A percentile compares a stretch with the other conserved stretches of the same genome.
Evolutionary conservation across 2,329 filamentous ascomycete species (phyloP).

Genomic region (Xylaria multiplex): DNA sequence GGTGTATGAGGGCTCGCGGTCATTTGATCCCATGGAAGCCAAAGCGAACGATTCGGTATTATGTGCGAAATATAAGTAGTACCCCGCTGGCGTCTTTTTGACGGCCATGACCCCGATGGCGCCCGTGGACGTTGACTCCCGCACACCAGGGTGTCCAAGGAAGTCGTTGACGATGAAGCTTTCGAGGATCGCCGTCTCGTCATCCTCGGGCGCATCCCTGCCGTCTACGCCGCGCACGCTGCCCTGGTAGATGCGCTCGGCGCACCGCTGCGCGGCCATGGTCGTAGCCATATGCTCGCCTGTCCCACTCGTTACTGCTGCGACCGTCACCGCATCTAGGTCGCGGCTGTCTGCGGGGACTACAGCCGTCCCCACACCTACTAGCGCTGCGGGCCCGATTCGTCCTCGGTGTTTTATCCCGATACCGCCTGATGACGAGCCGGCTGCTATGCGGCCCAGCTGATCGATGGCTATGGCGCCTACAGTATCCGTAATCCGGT

Average conservation of each 20-base stretch:
- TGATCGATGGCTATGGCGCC: slow-evolving; percentile 93
- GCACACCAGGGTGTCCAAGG: slow-evolving; percentile 88
- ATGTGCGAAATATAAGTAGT: slow-evolving; percentile 92
- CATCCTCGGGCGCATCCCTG: slow-evolving; percentile 71
- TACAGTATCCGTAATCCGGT: slow-evolving; percentile 88
- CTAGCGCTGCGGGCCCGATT: slow-evolving; percentile 89
- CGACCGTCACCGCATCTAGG: slow-evolving; percentile 74
- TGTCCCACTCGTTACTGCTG: slow-evolving; percentile 90
- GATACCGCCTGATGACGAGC: slow-evolving; percentile 95
- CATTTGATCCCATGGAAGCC: slow-evolving; percentile 85
- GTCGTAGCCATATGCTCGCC: slow-evolving; percentile 98
- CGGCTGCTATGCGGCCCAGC: slow-evolving; percentile 88
- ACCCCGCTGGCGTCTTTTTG: slow-evolving; percentile 80
- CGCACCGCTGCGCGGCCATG: slow-evolving; percentile 87
- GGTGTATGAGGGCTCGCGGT: slow-evolving; percentile 78
- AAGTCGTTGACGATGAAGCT: slow-evolving; percentile 89
- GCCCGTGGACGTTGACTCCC: slow-evolving; percentile 79
- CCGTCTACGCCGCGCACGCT: slow-evolving; percentile 70
- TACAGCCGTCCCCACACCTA: slow-evolving; percentile 90
- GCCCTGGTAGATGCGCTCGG: slow-evolving; percentile 81
- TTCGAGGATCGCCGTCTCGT: slow-evolving; percentile 79
- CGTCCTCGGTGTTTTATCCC: slow-evolving; percentile 97
- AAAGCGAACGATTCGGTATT: slow-evolving; percentile 92
- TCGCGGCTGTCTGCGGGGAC: slow-evolving; percentile 81
- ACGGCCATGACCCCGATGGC: slow-evolving; percentile 92